Evolutionary conservation across 2,329 filamentous ascomycete species (phyloP).

Genomic region (Alternaria burnsii): DNA sequence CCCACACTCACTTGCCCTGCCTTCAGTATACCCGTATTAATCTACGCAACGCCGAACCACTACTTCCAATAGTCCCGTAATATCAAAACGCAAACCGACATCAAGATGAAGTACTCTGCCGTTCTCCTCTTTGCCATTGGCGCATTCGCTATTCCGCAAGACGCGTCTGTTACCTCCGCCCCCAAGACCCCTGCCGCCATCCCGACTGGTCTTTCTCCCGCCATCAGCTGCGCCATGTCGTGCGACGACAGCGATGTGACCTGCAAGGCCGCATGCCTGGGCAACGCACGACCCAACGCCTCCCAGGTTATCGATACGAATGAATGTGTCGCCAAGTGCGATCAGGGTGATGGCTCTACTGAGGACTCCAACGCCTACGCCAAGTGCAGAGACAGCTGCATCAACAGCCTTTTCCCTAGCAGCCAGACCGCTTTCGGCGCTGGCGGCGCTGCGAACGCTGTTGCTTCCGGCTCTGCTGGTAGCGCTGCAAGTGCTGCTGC

Average conservation of each 20-base stretch:
- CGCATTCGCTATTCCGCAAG: slow-evolving; percentile 54
- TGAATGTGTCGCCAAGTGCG: slow-evolving; percentile 61
- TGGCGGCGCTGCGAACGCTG: slow-evolving; percentile 36
- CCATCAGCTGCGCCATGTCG: slow-evolving; percentile 45
- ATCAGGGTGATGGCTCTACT: slow-evolving; percentile 61
- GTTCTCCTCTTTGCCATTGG: slow-evolving; percentile 57
- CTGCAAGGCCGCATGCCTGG: slow-evolving; percentile 62
- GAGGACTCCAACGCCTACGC: slow-evolving; percentile 57
- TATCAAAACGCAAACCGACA: slow-evolving; percentile 21
- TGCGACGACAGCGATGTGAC: slow-evolving; percentile 58
- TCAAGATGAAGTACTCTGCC: slow-evolving; percentile 56
- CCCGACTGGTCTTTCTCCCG: slow-evolving; percentile 34
- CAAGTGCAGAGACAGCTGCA: slow-evolving; percentile 60
- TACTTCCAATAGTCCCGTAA: slow-evolving; percentile 4
- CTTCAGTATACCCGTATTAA: slow-evolving; percentile 26
- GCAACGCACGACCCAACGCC: slow-evolving; percentile 62
- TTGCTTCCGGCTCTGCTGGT: slow-evolving; percentile 31
- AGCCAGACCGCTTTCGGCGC: slow-evolving; percentile 40
- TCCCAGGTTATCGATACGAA: slow-evolving; percentile 60
- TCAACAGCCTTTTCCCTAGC: slow-evolving; percentile 59
- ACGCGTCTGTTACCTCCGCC: slow-evolving; percentile 49
- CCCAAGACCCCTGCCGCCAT: slow-evolving; percentile 41
- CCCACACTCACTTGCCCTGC: slow-evolving; percentile 30
- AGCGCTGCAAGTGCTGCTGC: slow-evolving; percentile 31
- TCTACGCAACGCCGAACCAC: slow-evolving; percentile 15